A percentile compares a stretch with the other conserved stretches of the same genome.
These are phyloP conservation scores for Trichomonascaceae sp. DNA, from an alignment of 1,139 yeast species.

Conservation along the genomic window DNA sequence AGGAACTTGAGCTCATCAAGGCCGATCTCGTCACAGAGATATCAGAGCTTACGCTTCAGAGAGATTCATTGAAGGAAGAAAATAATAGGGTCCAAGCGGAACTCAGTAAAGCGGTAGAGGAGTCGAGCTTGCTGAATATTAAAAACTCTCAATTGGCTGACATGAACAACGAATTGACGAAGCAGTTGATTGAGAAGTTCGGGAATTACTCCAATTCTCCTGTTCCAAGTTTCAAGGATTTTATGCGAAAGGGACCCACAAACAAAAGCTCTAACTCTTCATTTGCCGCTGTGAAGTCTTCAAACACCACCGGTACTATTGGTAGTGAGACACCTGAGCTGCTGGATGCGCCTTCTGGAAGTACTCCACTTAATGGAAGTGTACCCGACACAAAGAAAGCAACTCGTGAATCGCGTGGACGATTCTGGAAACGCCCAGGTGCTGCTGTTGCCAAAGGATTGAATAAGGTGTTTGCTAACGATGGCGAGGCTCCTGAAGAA, in stretches of 20 bases:
- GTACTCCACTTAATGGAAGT: not conserved
- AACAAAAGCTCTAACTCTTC: not conserved
- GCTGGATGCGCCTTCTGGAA: not conserved
- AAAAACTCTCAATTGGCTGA: slow-evolving; percentile 35
- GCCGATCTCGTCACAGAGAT: slow-evolving; percentile 30
- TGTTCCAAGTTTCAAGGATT: slow-evolving; percentile 6
- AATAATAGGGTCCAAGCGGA: slow-evolving; percentile 24
- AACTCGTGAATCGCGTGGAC: slow-evolving; percentile 22
- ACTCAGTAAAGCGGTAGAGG: slow-evolving; percentile 30
- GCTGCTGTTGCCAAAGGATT: slow-evolving; percentile 36
- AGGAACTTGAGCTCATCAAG: slow-evolving; percentile 26
- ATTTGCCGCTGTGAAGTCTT: not conserved
- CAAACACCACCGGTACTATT: not conserved
- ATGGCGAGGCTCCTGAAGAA: slow-evolving; percentile 18
- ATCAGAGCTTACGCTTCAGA: slow-evolving; percentile 27
- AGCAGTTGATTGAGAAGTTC: slow-evolving; percentile 33
- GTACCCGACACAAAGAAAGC: slow-evolving; percentile 11
- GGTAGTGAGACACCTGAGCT: not conserved
- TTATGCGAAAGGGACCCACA: slow-evolving; percentile 3
- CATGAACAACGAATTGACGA: slow-evolving; percentile 34
- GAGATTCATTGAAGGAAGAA: slow-evolving; percentile 31
- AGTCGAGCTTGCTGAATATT: slow-evolving; percentile 29
- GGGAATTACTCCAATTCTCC: slow-evolving; percentile 18
- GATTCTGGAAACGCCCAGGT: slow-evolving; percentile 36
- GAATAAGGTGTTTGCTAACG: slow-evolving; percentile 31